Evolutionary conservation across 129 eudicot genomes (phyloP), one percentile per base, ranked within the genome.

Genomic region (Dittrichia graveolens): DNA sequence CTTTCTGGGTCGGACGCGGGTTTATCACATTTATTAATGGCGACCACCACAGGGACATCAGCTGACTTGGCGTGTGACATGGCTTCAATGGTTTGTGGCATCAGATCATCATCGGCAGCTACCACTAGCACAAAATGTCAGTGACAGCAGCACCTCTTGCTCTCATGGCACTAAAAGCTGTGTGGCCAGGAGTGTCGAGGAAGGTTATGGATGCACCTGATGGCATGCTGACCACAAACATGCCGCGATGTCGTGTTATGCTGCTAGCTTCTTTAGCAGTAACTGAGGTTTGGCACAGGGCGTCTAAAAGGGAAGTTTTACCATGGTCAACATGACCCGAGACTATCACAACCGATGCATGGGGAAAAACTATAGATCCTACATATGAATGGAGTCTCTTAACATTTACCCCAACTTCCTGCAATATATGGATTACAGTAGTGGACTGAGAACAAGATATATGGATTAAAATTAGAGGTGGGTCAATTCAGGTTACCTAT

Each of bases 301-400:
- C 96, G 72, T 93, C 98, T 62, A 93, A 66, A 41, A 93, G 90
- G 44, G 98, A 93, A 3, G 98, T 93, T 81, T 93, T 93, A 1
- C 96, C 98, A 59, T 92, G 98, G 83, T 92, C 98, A 63, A 92
- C 98, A 50, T 92, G 98, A 9, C 98, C 98, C 98, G 89, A 89
- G 46, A 92, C 98, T 24, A 96, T 92, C 41, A 92, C 95, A n/a
- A 92, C 96, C 3, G 98, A 90, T 11, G 95, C 88, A 12, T 96
- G 88, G 38, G 95, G 88, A 62, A 85, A 73, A n/a, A 85, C 79
- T 69, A 60, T 56, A 5, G 85, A 61, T 34, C 96, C 98, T 74
- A 83, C 90, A 2, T 67, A 74, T 14, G 95, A 77, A 38, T 87
- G 86, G 49, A 81, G 82, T 70, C 95, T 84, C 76, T 75, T 81